Evolutionary conservation across 1,284 basidiomycete genomes (phyloP).

Genomic region (Cryptococcus hybrid): DNA sequence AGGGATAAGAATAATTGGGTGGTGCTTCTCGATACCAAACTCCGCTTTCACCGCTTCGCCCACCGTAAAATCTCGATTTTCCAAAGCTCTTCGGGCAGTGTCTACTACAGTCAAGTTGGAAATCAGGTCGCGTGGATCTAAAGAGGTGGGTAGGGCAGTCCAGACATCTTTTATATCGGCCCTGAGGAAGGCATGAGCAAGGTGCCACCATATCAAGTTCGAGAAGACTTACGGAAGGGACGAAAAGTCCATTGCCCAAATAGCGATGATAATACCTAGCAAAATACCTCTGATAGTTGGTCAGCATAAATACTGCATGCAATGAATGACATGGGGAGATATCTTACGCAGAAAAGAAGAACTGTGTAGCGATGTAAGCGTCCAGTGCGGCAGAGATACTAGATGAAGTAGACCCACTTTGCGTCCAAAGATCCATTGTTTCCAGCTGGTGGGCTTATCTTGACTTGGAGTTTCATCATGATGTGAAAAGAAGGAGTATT

Average conservation of each 20-base stretch:
- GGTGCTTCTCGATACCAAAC: conserved; percentile 63
- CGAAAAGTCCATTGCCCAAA: conserved; percentile 22
- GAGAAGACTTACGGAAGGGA: conserved; percentile 18
- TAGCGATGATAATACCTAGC: conserved; percentile 17
- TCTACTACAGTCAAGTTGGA: conserved; percentile 43
- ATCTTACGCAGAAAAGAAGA: conserved; percentile 21
- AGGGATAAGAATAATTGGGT: conserved; percentile 77
- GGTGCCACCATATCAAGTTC: neutral
- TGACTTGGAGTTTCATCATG: conserved; percentile 3
- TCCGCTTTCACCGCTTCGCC: conserved; percentile 68
- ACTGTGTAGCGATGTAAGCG: conserved; percentile 1
- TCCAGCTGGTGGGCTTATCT: conserved; percentile 11
- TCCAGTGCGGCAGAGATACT: too few relatives aligned
- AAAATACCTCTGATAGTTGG: conserved; percentile 18
- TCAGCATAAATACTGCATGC: neutral
- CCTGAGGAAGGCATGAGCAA: conserved; percentile 7
- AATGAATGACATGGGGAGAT: neutral
- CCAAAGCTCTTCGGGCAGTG: conserved; percentile 70
- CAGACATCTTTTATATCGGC: conserved; percentile 38
- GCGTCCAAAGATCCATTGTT: conserved; percentile 25
- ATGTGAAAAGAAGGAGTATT: conserved; percentile 24
- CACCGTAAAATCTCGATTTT: conserved; percentile 78
- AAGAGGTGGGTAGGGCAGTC: conserved; percentile 25
- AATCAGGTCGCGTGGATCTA: conserved; percentile 39
- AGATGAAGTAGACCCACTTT: conserved; percentile 14